phyloP scores from a whole-genome alignment of 208 protist species.

The Lotmaria passim region DNA sequence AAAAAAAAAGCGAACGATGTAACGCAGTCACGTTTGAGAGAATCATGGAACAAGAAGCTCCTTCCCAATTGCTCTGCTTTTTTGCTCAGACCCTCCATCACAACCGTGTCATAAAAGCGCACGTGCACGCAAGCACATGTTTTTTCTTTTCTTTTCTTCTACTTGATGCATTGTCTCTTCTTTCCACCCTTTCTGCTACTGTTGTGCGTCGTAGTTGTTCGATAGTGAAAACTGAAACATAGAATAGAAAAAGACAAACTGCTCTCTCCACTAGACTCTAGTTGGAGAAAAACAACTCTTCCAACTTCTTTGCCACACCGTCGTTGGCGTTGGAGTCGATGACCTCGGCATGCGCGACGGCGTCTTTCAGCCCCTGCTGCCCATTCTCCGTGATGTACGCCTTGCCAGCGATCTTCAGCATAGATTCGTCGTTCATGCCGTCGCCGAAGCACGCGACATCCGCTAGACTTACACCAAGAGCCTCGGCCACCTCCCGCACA shows the following conservation, averaged over 20 bases:
- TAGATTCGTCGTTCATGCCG: slow-evolving; percentile 71
- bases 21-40: background rate
- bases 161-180: background rate
- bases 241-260: slow-evolving; percentile 10
- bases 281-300: slow-evolving; percentile 52
- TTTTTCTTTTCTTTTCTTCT: background rate
- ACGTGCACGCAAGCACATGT: background rate
- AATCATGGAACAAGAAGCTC: background rate
- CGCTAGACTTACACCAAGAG: slow-evolving; percentile 37
- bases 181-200: background rate
- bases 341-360: slow-evolving; percentile 40
- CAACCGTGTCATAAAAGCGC: too few relatives aligned
- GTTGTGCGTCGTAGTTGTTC: too few relatives aligned
- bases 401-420: slow-evolving; percentile 54
- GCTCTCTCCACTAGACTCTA: slow-evolving; percentile 6
- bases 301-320: slow-evolving; percentile 75
- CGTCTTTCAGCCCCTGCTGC: slow-evolving; percentile 36
- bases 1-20: slow-evolving; percentile 1
- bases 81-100: too few relatives aligned
- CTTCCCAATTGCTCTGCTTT: too few relatives aligned
- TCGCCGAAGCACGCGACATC: slow-evolving; percentile 73
- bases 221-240: too few relatives aligned
- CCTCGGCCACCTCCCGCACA: slow-evolving; percentile 49
- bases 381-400: slow-evolving; percentile 71
- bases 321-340: slow-evolving; percentile 66